Base-by-base conservation (phyloP, 441 rosid genomes). In the Cnidoscolus chayamansa region DNA sequence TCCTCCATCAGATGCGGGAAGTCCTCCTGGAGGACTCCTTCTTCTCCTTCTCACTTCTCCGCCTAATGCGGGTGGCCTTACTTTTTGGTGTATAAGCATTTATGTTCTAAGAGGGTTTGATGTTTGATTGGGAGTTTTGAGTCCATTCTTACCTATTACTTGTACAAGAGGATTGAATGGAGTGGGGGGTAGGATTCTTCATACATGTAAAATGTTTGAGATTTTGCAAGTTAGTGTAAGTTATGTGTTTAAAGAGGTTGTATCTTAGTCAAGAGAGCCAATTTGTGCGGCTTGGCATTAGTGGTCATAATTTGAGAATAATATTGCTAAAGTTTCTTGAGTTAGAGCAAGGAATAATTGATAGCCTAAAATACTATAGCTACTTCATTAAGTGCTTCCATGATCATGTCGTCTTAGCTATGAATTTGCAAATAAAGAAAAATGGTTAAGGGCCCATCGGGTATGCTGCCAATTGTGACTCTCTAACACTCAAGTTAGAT, bases 101-200 rank as follows among this genome's bases (percentile, higher is more conserved):
- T 40, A 15, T 31, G 16, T 16, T 16, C 64, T 20, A 43, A 31
- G 7, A 0, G 37, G 56, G 35, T 2, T 69, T 43, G 2, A 30
- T 70, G 65, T 31, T 70, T 59, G 20, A 53, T 25, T 49, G 65
- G 58, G 40, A 57, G n/a, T 16, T 48, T 60, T 59, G 48, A 48
- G 5, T 9, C 72, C 9, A 37, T 32, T 19, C 12, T 20, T 10
- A 25, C 63, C 25, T 25, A 45, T 40, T 40, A 35, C 5, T 35
- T 35, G 40, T 35, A 35, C 25, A 25, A 25, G 25, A 25, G 25
- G 25, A 25, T 40, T 40, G 45, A 7, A 7, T 40, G 7, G 45
- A 6, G 45, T 35, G 40, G 40, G 3, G 40, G 5, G 10, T 47
- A 66, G 43, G 2, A 10, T 47, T 47, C 32, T 64, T 7, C 15